Evolutionary conservation across 306 rosid genomes (phyloP), one percentile per base, ranked within the genome.

Genomic region (Prunus salicina): DNA sequence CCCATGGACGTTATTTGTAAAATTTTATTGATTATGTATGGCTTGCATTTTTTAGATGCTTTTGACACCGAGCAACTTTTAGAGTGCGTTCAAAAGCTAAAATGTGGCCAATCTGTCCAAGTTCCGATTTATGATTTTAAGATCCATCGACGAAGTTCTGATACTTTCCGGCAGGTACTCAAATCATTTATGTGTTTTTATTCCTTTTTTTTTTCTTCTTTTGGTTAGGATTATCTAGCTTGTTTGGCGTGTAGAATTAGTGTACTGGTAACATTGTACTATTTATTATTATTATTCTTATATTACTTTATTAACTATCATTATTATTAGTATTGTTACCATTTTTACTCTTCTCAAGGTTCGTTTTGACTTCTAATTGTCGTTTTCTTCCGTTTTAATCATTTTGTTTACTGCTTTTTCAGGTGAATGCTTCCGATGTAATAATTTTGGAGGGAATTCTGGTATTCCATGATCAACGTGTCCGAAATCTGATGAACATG

Each of bases 351-450:
- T 28, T 28, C 67, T 62, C 43, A 62, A 28, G 43, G 24, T 9
- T 13, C 2, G 0, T 43, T 16, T 41, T 73, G 22, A 56, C 4
- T 18, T 3, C 1, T 38, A 38, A 51, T 28, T 30, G 34, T 8
- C 24, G 3, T 57, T 13, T 57, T 72, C 12, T 57, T 71, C 55
- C 67, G 6, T 57, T 10, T 38, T 30, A 6, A n/a, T 3, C 52
- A 56, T 12, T 3, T 32, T 20, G 30, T 30, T n/a, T 72, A 72
- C 61, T 52, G 41, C 45, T 34, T 79, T 74, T 61, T 75, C 83
- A 95, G 98, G 98, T 95, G 57, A 92, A 95, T 86, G 97, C 91
- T 75, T 95, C 98, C 65, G 96, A 95, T 80, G 98, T 95, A 68
- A 95, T 95, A 71, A 95, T 95, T 79, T 73, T 95, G 89, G 98